Evolutionary conservation across 2,329 filamentous ascomycete genomes (phyloP).

Genomic region (Penicillium sclerotigenum): DNA sequence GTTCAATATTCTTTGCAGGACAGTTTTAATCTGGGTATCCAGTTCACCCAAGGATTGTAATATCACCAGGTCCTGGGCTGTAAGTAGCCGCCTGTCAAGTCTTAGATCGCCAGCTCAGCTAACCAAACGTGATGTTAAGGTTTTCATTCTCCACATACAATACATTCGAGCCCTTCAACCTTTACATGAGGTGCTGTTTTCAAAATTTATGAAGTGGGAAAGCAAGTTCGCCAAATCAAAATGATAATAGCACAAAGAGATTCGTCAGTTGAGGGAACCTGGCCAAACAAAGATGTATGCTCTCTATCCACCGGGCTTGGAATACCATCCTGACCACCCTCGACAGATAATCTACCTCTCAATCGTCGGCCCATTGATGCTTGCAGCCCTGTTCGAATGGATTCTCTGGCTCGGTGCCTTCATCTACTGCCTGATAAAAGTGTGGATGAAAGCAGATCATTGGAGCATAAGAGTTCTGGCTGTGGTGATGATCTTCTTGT

Average conservation of each 20-base stretch:
- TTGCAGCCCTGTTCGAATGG: constrained; percentile 87
- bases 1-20: neutral
- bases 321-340: neutral
- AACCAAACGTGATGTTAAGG: neutral
- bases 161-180: neutral
- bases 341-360: constrained; percentile 76
- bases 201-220: neutral
- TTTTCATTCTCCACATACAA: neutral
- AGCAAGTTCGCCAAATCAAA: neutral
- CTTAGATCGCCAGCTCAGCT: neutral
- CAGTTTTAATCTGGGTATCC: neutral
- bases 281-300: constrained; percentile 18
- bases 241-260: neutral
- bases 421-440: constrained; percentile 83
- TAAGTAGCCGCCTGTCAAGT: neutral
- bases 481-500: constrained; percentile 69
- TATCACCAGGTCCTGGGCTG: neutral
- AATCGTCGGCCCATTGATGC: constrained; percentile 76
- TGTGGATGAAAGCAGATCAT: constrained; percentile 83
- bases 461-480: constrained; percentile 78
- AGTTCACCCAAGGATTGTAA: neutral
- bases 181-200: neutral
- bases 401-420: constrained; percentile 93
- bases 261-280: neutral
- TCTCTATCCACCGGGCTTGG: too few relatives aligned